Conservation (phyloP, 2,329 filamentous ascomycete genomes). For the Pseudogymnoascus sp. region DNA sequence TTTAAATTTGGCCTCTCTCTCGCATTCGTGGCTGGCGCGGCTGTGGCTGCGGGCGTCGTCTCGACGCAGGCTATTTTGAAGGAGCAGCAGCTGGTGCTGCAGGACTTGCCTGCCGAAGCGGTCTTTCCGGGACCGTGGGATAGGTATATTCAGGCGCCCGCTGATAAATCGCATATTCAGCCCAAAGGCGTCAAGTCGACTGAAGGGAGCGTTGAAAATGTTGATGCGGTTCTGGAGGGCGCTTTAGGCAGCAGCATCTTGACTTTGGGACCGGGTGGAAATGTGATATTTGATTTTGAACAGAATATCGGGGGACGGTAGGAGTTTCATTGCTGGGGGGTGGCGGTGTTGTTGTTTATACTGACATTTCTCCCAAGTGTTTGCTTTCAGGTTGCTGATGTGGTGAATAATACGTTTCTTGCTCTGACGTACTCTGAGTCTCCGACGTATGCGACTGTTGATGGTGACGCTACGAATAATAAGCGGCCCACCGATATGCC, state of each 20-base stretch:
- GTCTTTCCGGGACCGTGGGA: slow-evolving; percentile 35
- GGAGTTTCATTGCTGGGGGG: slow-evolving; percentile 3
- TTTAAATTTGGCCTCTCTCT: neutral
- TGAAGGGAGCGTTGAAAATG: slow-evolving; percentile 27
- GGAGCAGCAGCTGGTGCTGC: neutral
- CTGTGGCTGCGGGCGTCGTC: neutral
- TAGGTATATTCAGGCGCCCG: slow-evolving; percentile 30
- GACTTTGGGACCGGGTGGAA: slow-evolving; percentile 25
- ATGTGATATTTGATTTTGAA: slow-evolving; percentile 33
- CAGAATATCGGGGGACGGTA: slow-evolving; percentile 36
- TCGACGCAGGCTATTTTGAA: neutral
- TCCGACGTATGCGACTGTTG: slow-evolving; percentile 27
- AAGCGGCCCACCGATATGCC: slow-evolving; percentile 27
- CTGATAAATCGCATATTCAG: slow-evolving; percentile 29
- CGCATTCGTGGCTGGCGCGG: neutral
- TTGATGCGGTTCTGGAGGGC: slow-evolving; percentile 15
- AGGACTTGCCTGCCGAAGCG: slow-evolving; percentile 25
- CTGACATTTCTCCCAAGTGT: slow-evolving; percentile 21
- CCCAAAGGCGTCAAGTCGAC: slow-evolving; percentile 29
- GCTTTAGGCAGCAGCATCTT: slow-evolving; percentile 4
- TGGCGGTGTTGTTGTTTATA: neutral
- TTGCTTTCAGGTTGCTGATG: slow-evolving; percentile 28
- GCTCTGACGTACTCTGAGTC: slow-evolving; percentile 32
- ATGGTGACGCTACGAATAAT: slow-evolving; percentile 31
- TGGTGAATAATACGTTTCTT: slow-evolving; percentile 26